These are phyloP conservation scores for Mortierella antarctica DNA, from an alignment of 192 early-diverging fungal genomes.

Conservation along the genomic window DNA sequence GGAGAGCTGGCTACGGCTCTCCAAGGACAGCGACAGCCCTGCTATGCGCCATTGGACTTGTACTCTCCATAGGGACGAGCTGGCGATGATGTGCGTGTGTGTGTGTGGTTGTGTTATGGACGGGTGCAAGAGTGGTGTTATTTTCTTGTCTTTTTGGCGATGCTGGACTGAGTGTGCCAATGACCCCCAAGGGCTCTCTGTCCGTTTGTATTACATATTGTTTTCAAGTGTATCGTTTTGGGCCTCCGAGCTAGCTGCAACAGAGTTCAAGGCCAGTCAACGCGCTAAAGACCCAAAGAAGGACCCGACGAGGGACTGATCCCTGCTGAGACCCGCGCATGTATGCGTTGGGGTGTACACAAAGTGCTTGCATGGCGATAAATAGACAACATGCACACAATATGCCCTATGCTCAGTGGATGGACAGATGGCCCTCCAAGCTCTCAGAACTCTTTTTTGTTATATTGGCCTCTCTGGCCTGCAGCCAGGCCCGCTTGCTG, in stretches of 20 bases:
- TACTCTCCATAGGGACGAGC: no score
- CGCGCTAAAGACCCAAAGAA: constrained; percentile 2
- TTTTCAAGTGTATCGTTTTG: not conserved
- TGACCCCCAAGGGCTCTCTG: not conserved
- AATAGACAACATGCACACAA: not conserved
- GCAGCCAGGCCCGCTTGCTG: no score
- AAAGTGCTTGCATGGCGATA: constrained; percentile 1
- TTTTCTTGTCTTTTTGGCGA: not conserved
- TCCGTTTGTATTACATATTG: not conserved
- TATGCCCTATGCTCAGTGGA: no score
- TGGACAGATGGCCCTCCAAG: no score
- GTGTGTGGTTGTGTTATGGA: no score
- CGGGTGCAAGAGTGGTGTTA: not conserved
- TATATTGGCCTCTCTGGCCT: no score
- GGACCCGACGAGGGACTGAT: not conserved
- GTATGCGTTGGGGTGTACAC: not conserved
- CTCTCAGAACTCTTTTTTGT: no score
- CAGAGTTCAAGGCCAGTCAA: constrained; percentile 41
- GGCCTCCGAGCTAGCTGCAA: constrained; percentile 6
- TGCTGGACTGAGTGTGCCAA: not conserved
- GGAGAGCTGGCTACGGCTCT: no score
- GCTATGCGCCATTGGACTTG: no score
- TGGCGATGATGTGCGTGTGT: no score
- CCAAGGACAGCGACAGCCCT: no score
- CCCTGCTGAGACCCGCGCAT: constrained; percentile 4